Evolutionary conservation across 2,329 filamentous ascomycete species (phyloP), one percentile per base, ranked within the genome.

Genomic region (Fusarium sp.): DNA sequence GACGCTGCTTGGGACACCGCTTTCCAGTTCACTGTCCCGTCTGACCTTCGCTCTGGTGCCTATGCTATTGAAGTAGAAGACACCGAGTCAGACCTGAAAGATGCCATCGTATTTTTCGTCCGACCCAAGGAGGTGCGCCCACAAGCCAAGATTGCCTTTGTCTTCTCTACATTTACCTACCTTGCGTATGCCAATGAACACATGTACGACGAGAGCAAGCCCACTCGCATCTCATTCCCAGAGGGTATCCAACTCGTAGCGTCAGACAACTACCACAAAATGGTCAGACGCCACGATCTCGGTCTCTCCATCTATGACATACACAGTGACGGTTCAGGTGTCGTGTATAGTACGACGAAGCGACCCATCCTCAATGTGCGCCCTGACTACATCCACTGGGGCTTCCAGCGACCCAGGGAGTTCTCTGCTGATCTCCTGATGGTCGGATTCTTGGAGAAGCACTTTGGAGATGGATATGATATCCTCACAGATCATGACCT

Each of bases 151-250:
- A 32, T 66, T 40, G 54, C 56, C 30, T 54, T 66, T 9, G 73
- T 84, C 35, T 64, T 84, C 25, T 77, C 80, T 10, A 84, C 82
- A 2, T 81, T 84, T 66, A 83, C 81, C 2, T 84, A 83, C 45
- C 77, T 81, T 4, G 82, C 82, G 0, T 84, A 84, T 66, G 82
- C 82, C 17, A 84, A 84, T 65, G 82, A 84, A 66, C 78, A 77
- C 33, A 80, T 84, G 71, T 81, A 78, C 22, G 82, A 84, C 40
- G 72, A 73, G 45, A 77, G 66, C 17, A 74, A 75, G 56, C 75
- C 75, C 22, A 80, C 68, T 57, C 60, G 79, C 17, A 65, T 73
- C 70, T 74, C 63, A 27, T 78, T 69, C 72, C 71, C 69, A 6
- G 76, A 71, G 32, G 79, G 72, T 4, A 72, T 76, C 11, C 68